A percentile compares a stretch with the other conserved stretches of the same genome.
Evolutionary conservation across 192 early-diverging fungal genomes (phyloP).

Genomic region (Umbelopsis sp.): DNA sequence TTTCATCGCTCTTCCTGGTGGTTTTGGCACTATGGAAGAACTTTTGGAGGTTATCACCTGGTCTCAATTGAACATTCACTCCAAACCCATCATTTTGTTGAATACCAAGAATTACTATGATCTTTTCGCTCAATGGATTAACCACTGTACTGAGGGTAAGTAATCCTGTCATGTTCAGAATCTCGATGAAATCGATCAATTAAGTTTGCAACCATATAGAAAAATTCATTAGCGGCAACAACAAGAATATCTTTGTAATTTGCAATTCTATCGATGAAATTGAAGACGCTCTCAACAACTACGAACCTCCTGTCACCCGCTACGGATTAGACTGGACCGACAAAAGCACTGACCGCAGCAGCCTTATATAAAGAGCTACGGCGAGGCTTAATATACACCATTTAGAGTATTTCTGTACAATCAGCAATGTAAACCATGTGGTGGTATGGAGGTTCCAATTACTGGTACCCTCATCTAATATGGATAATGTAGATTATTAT

Average conservation of each 20-base stretch:
- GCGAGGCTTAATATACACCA: too few species aligned
- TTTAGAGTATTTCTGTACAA: too few species aligned
- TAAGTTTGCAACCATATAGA: constrained; percentile 26
- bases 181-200: neutral
- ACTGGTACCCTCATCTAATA: too few species aligned
- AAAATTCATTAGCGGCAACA: constrained; percentile 62
- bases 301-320: constrained; percentile 47
- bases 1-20: constrained; percentile 87
- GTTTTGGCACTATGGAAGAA: constrained; percentile 88
- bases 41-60: constrained; percentile 81
- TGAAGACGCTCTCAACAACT: constrained; percentile 53
- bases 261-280: constrained; percentile 62
- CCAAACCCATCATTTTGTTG: constrained; percentile 78
- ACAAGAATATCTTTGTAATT: constrained; percentile 55
- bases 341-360: neutral
- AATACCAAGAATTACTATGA: constrained; percentile 81
- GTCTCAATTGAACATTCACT: constrained; percentile 78
- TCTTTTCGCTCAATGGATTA: constrained; percentile 64
- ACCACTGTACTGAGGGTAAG: constrained; percentile 55
- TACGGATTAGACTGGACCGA: constrained; percentile 54
- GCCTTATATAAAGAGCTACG: neutral
- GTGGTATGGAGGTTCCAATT: too few species aligned
- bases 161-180: neutral
- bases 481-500: too few species aligned
- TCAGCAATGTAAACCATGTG: too few species aligned